Percentiles rank a stretch among this genome's conserved stretches.
These are phyloP conservation scores for Nematocida sp. DNA, from an alignment of 371 early-diverging fungal species.

Conservation along the genomic window DNA sequence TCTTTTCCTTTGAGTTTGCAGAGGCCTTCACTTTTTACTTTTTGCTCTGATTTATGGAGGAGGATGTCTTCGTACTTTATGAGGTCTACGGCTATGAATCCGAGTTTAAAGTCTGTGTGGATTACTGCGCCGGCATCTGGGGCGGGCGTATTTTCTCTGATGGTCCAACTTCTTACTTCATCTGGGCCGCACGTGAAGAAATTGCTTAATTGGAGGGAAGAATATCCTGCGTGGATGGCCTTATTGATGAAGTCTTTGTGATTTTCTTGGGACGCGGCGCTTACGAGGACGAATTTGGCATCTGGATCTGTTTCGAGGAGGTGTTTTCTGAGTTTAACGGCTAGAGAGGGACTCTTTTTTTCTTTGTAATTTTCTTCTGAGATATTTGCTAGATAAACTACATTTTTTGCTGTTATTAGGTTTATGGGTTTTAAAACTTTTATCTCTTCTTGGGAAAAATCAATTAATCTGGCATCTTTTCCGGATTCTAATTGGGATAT, in stretches of 20 bases:
- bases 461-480: constrained; percentile 79
- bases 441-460: constrained; percentile 72
- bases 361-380: constrained; percentile 76
- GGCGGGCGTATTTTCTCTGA: constrained; percentile 76
- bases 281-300: constrained; percentile 55
- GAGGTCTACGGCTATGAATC: constrained; percentile 94
- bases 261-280: constrained; percentile 66
- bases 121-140: constrained; percentile 91
- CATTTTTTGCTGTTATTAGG: constrained; percentile 90
- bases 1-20: constrained; percentile 85
- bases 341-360: constrained; percentile 71
- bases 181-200: constrained; percentile 90
- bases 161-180: constrained; percentile 70
- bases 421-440: constrained; percentile 80
- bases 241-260: constrained; percentile 71
- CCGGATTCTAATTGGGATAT: constrained; percentile 72
- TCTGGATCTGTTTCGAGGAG: constrained; percentile 55
- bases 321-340: constrained; percentile 69
- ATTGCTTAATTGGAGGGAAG: constrained; percentile 79
- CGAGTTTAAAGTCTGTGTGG: constrained; percentile 83
- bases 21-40: constrained; percentile 86
- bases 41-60: constrained; percentile 73
- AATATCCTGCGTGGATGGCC: constrained; percentile 83
- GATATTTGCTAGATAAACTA: constrained; percentile 89
- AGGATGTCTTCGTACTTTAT: constrained; percentile 78